phyloP scores from a whole-genome alignment of 1,284 basidiomycete species.

The Megacollybia platyphylla region DNA sequence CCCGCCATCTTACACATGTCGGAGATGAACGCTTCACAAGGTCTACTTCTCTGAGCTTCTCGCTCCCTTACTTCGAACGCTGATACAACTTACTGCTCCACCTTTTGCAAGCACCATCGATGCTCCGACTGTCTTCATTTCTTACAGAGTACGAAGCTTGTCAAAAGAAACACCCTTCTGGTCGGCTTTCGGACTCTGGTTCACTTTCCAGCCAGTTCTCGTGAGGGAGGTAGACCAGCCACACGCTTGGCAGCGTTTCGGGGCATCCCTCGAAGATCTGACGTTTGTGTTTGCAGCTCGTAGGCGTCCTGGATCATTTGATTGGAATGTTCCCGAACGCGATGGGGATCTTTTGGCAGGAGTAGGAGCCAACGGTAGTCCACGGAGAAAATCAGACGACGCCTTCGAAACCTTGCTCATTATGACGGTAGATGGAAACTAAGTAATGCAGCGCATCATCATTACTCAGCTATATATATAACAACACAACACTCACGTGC shows the following conservation, averaged over 20 bases:
- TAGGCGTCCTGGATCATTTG: conserved; percentile 40
- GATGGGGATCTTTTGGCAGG: conserved; percentile 47
- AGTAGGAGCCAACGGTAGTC: conserved; percentile 31
- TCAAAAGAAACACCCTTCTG: conserved; percentile 72
- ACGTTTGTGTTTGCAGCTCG: conserved; percentile 49
- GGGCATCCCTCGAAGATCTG: conserved; percentile 24
- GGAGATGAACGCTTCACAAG: conserved; percentile 17
- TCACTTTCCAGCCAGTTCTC: conserved; percentile 54
- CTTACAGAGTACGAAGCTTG: conserved; percentile 71
- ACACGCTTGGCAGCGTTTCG: conserved; percentile 27
- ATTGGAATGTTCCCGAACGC: conserved; percentile 37
- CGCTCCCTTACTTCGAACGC: conserved; percentile 54
- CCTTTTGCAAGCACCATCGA: conserved; percentile 18
- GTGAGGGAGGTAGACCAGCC: conserved; percentile 5
- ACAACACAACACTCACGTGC: too few relatives aligned
- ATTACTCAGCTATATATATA: too few relatives aligned
- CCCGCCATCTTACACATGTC: not conserved
- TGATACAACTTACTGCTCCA: conserved; percentile 51
- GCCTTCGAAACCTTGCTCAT: conserved; percentile 59
- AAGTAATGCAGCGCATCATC: too few relatives aligned
- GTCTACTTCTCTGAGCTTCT: conserved; percentile 69
- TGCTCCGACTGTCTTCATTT: conserved; percentile 32
- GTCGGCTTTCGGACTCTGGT: conserved; percentile 76
- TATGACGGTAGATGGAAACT: conserved; percentile 25
- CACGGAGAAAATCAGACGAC: conserved; percentile 38